Conservation (phyloP, 108 stramenopile genomes). For the Conticribra guillardii region DNA sequence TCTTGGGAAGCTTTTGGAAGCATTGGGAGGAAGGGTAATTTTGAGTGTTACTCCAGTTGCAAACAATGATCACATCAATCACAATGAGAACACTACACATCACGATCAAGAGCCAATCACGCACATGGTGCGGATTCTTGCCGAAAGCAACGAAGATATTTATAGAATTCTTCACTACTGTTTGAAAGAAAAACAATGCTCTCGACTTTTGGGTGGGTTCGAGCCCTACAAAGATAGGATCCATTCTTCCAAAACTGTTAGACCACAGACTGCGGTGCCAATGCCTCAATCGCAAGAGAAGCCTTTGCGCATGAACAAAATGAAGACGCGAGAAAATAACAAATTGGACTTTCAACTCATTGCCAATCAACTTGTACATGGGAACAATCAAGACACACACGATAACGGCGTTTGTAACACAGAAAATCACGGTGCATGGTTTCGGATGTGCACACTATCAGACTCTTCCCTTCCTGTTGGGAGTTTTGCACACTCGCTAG, state of each 20-base stretch:
- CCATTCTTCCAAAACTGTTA: slow-evolving; percentile 40
- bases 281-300: not conserved
- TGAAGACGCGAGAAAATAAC: not conserved
- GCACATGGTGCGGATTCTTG: slow-evolving; percentile 43
- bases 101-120: slow-evolving; percentile 11
- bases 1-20: slow-evolving; percentile 7
- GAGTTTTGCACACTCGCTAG: slow-evolving; percentile 86
- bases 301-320: not conserved
- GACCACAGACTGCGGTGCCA: slow-evolving; percentile 11
- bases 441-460: slow-evolving; percentile 52
- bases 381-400: slow-evolving; percentile 15
- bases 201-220: slow-evolving; percentile 34
- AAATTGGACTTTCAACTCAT: slow-evolving; percentile 15
- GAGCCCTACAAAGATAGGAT: slow-evolving; percentile 50
- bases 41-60: slow-evolving; percentile 37
- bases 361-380: slow-evolving; percentile 24
- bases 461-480: slow-evolving; percentile 85
- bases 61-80: not conserved
- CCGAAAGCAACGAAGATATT: slow-evolving; percentile 43
- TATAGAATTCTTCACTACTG: slow-evolving; percentile 44
- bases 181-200: slow-evolving; percentile 43
- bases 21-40: slow-evolving; percentile 32
- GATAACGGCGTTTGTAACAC: slow-evolving; percentile 3
- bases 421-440: slow-evolving; percentile 22
- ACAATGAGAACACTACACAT: not conserved